Percentiles rank a stretch among this genome's conserved stretches.
Evolutionary conservation across 441 rosid genomes (phyloP).

Genomic region (Syzygium syzygioides): DNA sequence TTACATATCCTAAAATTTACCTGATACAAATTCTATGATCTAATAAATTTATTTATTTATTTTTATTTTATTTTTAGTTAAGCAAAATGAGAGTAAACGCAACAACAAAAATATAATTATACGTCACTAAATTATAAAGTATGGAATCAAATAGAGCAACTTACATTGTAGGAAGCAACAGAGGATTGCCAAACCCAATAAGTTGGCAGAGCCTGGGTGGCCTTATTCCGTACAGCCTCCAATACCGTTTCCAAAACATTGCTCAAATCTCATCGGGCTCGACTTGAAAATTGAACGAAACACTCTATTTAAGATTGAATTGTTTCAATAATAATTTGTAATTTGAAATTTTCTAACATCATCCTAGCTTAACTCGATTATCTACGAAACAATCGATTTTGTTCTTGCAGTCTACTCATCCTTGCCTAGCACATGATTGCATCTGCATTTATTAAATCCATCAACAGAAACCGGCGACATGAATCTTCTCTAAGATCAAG

Average conservation of each 20-base stretch:
- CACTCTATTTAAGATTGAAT: neutral
- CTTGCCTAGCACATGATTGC: neutral
- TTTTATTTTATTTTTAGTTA: neutral
- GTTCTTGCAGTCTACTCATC: neutral
- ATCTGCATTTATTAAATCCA: neutral
- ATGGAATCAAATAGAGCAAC: neutral
- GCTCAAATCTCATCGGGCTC: neutral
- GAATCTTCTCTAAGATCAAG: neutral
- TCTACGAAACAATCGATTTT: neutral
- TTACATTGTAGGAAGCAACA: neutral
- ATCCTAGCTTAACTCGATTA: neutral
- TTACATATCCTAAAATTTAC: no score
- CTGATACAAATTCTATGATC: rapidly evolving
- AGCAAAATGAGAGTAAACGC: neutral
- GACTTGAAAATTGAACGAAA: neutral
- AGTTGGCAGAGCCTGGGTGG: neutral
- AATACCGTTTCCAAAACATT: neutral
- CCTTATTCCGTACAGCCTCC: neutral
- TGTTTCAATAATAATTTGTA: neutral
- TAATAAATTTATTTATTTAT: neutral
- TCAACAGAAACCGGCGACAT: neutral
- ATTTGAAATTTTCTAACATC: neutral
- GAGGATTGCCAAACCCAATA: neutral
- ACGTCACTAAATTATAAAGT: neutral
- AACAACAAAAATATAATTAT: neutral